Evolutionary conservation across 1,284 basidiomycete species (phyloP), one percentile per base, ranked within the genome.

Genomic region (Naganishia liquefaciens): DNA sequence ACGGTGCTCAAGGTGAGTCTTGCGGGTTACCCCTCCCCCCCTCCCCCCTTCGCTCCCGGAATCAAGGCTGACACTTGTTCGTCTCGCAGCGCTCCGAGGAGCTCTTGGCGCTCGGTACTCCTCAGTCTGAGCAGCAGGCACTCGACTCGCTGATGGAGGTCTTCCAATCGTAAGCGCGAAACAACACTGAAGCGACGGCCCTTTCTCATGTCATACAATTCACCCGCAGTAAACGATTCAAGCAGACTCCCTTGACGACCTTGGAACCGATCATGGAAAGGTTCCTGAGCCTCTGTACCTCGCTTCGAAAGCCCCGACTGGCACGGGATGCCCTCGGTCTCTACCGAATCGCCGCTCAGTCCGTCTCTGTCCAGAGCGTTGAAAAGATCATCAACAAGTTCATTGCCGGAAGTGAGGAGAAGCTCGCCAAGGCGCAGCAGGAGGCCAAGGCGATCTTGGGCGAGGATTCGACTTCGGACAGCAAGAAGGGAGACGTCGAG

Each of bases 271-370:
- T 99, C 80, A 90, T 98, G 84, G 81, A 93, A 70, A 79, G 79
- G 69, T 84, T 84, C 77, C 75, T 98, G 81, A 93, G 97, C 76
- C 89, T 99, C 67, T 99, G 93, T 76, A 93, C 99, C 67, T 89
- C 93, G 66, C 88, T 97, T 83, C 88, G 93, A 71, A 94, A 95
- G 78, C 93, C 93, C 3, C 85, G 92, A 39, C 89, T 90, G 37
- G 95, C 93, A 23, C 95, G 96, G 78, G 93, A 96, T 74, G 95
- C 93, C 37, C 85, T 99, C 53, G 68, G 79, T 87, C 90, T 93
- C 77, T 97, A 89, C 85, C 95, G 94, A 82, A 95, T 95, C 77
- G 92, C 94, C 69, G 91, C 91, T 0, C 94, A 98, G 76, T 95
- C 96, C 76, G 87, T 89, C 27, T 91, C 87, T 75, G 91, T 97